Evolutionary conservation across 805 yeast species (phyloP), one percentile per base, ranked within the genome.

Genomic region (Candida fluviatilis): DNA sequence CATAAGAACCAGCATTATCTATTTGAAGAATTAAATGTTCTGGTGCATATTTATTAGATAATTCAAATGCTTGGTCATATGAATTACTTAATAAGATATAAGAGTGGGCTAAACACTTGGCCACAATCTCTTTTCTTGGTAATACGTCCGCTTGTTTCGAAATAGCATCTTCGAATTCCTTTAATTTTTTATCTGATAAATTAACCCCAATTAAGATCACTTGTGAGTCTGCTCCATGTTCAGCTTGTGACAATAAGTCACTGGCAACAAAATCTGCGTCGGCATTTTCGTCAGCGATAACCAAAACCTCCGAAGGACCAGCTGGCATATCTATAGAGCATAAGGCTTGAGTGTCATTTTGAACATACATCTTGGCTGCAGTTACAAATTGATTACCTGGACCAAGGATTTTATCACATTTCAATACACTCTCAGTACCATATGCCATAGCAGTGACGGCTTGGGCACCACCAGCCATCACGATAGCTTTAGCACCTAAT

Each of bases 321-420:
- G 99, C 99, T 35, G 99, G 99, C 98, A 93, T 91, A 62, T 93
- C 99, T 50, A 93, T 93, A 13, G 96, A 85, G 58, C 96, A 93
- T 55, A 90, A 69, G 5, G 99, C 98, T 46, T 82, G 83, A 1
- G 96, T 85, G 57, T 93, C 99, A 55, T 93, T 95, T 53, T 91
- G 93, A 36, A 95, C 93, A 58, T 84, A 70, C 99, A 93, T 93
- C 73, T 93, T 93, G 31, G 99, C 99, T 31, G 99, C 98, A 14
- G 99, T 93, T 37, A 93, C 99, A 60, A 93, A 93, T 69, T 93
- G 99, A 68, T 93, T 93, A 43, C 99, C 99, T 17, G 99, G 99
- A 34, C 99, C 99, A 61, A 93, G 74, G 45, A 93, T 90, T 74
- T 93, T 93, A 65, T 93, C 97, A 57, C 91, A 91, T 65, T 93